Percentiles rank a stretch among this genome's conserved stretches.
phyloP scores from a whole-genome alignment of 208 protist species.

The Leishmania major region DNA sequence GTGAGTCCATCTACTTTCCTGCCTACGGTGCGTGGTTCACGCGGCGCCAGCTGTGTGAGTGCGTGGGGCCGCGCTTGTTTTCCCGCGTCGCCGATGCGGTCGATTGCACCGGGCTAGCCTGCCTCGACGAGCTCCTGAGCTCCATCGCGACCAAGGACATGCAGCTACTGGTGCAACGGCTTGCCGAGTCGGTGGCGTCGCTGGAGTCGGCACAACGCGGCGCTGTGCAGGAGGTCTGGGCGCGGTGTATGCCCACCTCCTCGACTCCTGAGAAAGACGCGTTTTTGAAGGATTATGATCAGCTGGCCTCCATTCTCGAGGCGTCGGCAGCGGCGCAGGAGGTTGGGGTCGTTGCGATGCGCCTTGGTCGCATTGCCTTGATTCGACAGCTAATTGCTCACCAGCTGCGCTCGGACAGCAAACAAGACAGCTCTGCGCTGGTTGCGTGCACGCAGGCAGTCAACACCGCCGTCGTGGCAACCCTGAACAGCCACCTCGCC shows the following conservation, averaged over 20 bases:
- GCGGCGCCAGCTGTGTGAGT: conserved; percentile 45
- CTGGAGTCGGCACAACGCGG: conserved; percentile 12
- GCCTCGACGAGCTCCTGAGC: conserved; percentile 87
- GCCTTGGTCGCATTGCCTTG: conserved; percentile 75
- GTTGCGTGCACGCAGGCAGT: conserved; percentile 73
- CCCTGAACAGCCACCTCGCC: conserved; percentile 65
- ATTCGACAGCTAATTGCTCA: conserved; percentile 91
- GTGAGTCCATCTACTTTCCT: conserved; percentile 80
- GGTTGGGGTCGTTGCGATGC: conserved; percentile 43
- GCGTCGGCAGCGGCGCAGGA: conserved; percentile 8
- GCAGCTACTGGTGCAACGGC: conserved; percentile 51
- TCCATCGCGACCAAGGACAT: conserved; percentile 94
- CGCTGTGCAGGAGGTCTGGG: conserved; percentile 20
- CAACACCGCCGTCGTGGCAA: conserved; percentile 88
- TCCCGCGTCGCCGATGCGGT: conserved; percentile 80
- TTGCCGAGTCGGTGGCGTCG: conserved; percentile 28
- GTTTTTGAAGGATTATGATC: conserved; percentile 42
- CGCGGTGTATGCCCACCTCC: conserved; percentile 24
- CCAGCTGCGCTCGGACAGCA: conserved; percentile 82
- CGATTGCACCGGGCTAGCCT: conserved; percentile 76
- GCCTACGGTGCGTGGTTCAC: conserved; percentile 90
- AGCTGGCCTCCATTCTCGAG: conserved; percentile 31
- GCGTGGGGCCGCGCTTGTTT: conserved; percentile 91
- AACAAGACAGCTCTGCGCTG: conserved; percentile 87
- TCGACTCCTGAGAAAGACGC: conserved; percentile 11